phyloP scores from a whole-genome alignment of 2,329 filamentous ascomycete species.

The Trichoderma sp. region DNA sequence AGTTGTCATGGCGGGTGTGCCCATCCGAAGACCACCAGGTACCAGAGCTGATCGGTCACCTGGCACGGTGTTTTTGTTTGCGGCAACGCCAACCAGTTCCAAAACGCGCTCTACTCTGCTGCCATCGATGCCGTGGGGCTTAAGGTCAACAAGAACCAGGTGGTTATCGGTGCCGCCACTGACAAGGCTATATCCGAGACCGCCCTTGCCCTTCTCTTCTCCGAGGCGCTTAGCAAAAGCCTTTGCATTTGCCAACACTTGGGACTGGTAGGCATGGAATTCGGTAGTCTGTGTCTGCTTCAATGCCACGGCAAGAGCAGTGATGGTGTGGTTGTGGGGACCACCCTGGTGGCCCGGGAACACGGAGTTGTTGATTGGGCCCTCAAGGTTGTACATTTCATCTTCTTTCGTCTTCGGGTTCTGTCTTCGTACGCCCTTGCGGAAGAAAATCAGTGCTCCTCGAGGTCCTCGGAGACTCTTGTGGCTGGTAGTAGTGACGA shows the following conservation, averaged over 20 bases:
- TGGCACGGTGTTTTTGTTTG: slow-evolving; percentile 98
- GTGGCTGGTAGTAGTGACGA: slow-evolving; percentile 97
- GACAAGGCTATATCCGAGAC: slow-evolving; percentile 83
- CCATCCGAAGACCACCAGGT: slow-evolving; percentile 89
- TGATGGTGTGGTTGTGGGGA: slow-evolving; percentile 98
- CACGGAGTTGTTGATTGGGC: slow-evolving; percentile 91
- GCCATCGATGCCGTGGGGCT: slow-evolving; percentile 83
- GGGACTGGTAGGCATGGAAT: slow-evolving; percentile 89
- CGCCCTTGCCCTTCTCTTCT: slow-evolving; percentile 68
- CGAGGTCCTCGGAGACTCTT: slow-evolving; percentile 94
- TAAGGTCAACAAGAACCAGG: slow-evolving; percentile 88
- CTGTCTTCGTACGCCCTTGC: slow-evolving; percentile 80
- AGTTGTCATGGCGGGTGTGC: slow-evolving; percentile 96
- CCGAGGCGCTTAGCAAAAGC: slow-evolving; percentile 71
- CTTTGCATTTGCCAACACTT: slow-evolving; percentile 88
- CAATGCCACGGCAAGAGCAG: slow-evolving; percentile 87
- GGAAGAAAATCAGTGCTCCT: slow-evolving; percentile 98
- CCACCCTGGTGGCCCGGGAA: slow-evolving; percentile 98
- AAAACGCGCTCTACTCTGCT: slow-evolving; percentile 86
- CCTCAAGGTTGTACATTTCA: slow-evolving; percentile 85
- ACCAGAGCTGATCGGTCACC: slow-evolving; percentile 92
- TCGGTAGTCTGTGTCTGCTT: slow-evolving; percentile 88
- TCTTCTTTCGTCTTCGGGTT: slow-evolving; percentile 85
- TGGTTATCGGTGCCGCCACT: slow-evolving; percentile 97
- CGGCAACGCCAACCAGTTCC: slow-evolving; percentile 91